phyloP scores from a whole-genome alignment of 2,329 filamentous ascomycete species.

The Macrophomina pseudophaseolina region DNA sequence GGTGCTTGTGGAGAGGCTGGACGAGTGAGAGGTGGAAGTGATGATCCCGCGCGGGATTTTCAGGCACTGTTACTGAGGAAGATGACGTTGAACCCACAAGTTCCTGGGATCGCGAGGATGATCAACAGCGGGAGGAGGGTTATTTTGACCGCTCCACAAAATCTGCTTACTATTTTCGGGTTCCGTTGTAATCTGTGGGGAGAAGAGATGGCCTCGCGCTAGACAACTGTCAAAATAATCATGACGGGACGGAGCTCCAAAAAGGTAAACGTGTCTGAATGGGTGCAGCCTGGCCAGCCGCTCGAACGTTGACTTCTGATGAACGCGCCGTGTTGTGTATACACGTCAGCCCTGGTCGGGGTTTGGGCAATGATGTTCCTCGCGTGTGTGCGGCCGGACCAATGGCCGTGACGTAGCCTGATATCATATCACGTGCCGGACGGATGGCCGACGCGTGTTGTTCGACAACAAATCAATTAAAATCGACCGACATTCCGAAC shows the following conservation, averaged over 20 bases:
- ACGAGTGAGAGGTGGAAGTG: not conserved
- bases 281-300: not conserved
- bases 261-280: not conserved
- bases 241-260: not conserved
- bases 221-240: not conserved
- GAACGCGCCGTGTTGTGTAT: not conserved
- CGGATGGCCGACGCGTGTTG: conserved; percentile 3
- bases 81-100: not conserved
- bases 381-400: conserved; percentile 7
- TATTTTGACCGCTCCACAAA: conserved; percentile 6
- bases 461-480: not conserved
- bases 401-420: conserved; percentile 8
- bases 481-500: conserved; percentile 8
- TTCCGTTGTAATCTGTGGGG: not conserved
- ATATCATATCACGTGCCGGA: conserved; percentile 21
- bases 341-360: conserved; percentile 8
- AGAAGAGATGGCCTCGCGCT: not conserved
- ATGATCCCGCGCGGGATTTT: conserved; percentile 17
- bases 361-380: conserved; percentile 1
- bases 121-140: not conserved
- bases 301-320: not conserved
- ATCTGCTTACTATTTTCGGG: not conserved
- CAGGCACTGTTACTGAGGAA: conserved; percentile 16
- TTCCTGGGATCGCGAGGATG: not conserved
- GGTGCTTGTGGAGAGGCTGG: not conserved